A percentile compares a stretch with the other conserved stretches of the same genome.
These are phyloP conservation scores for Leccinum broughii DNA, from an alignment of 768 basidiomycete species.

Conservation along the genomic window DNA sequence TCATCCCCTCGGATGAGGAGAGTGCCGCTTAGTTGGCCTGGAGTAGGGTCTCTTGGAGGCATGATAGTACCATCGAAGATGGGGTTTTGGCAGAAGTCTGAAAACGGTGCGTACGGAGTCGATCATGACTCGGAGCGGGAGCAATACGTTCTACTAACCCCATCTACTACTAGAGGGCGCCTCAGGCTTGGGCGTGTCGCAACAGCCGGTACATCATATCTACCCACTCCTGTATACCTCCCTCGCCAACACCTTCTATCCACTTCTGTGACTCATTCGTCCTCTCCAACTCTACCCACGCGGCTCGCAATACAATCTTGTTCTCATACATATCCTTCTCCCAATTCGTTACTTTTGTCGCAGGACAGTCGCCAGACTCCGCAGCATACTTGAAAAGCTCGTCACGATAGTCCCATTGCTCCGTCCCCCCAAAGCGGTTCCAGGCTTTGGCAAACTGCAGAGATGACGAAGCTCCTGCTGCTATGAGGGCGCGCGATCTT, in stretches of 20 bases:
- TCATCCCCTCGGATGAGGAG: slow-evolving; percentile 50
- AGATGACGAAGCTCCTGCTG: slow-evolving; percentile 34
- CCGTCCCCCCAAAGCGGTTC: slow-evolving; percentile 49
- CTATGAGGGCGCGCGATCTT: slow-evolving; percentile 46
- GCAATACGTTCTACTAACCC: too few species aligned
- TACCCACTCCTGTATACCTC: slow-evolving; percentile 62
- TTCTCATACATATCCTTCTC: slow-evolving; percentile 53
- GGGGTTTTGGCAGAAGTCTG: neutral
- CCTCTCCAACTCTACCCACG: slow-evolving; percentile 60
- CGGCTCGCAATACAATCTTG: slow-evolving; percentile 47
- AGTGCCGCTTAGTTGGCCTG: slow-evolving; percentile 39
- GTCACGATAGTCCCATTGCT: slow-evolving; percentile 73
- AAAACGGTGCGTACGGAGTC: neutral
- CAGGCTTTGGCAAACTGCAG: slow-evolving; percentile 52
- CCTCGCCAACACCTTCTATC: slow-evolving; percentile 63
- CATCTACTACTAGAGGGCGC: too few species aligned
- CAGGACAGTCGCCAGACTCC: slow-evolving; percentile 29
- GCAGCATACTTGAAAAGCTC: slow-evolving; percentile 51
- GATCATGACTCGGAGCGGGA: neutral
- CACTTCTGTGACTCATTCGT: slow-evolving; percentile 58
- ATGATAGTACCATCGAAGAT: slow-evolving; percentile 6
- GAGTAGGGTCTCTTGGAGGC: slow-evolving; percentile 23
- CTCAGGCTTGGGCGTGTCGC: slow-evolving; percentile 6
- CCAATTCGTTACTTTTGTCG: slow-evolving; percentile 52
- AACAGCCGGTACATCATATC: slow-evolving; percentile 42